Conservation (phyloP, 176 grass and related monocot species). For the Carex cristatella region DNA sequence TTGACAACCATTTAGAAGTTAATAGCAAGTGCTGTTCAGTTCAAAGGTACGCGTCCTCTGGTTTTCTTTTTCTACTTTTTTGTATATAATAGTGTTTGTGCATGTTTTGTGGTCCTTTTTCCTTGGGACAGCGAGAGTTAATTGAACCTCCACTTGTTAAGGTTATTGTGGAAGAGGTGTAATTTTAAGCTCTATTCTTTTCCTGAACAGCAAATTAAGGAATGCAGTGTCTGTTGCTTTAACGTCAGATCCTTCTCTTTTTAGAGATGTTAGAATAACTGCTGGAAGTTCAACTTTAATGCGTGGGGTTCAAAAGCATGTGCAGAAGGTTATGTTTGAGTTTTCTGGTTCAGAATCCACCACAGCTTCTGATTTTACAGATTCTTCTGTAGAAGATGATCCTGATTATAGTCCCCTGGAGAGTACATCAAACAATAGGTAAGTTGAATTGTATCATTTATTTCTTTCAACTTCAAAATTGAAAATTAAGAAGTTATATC, state of each 20-base stretch:
- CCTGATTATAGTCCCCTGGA: not conserved
- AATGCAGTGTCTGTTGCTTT: not conserved
- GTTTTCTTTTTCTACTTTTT: not conserved
- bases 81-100: not conserved
- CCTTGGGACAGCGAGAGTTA: not conserved
- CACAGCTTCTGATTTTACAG: not conserved
- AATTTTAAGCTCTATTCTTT: not conserved
- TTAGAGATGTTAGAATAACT: not conserved
- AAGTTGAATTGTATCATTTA: not conserved
- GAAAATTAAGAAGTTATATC: not conserved
- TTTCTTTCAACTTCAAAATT: not conserved
- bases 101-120: not conserved
- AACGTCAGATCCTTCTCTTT: not conserved
- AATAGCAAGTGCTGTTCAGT: not conserved
- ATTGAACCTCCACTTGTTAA: not conserved
- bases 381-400: conserved; percentile 1
- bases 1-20: not conserved
- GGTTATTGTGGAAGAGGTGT: not conserved
- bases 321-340: not conserved
- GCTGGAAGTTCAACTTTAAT: not conserved
- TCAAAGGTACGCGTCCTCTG: not conserved
- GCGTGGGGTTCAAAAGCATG: not conserved
- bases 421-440: not conserved
- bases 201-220: not conserved
- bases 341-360: not conserved